Percentiles rank a stretch among this genome's conserved stretches.
Evolutionary conservation across 805 yeast species (phyloP).

Genomic region (Ogataea henricii): DNA sequence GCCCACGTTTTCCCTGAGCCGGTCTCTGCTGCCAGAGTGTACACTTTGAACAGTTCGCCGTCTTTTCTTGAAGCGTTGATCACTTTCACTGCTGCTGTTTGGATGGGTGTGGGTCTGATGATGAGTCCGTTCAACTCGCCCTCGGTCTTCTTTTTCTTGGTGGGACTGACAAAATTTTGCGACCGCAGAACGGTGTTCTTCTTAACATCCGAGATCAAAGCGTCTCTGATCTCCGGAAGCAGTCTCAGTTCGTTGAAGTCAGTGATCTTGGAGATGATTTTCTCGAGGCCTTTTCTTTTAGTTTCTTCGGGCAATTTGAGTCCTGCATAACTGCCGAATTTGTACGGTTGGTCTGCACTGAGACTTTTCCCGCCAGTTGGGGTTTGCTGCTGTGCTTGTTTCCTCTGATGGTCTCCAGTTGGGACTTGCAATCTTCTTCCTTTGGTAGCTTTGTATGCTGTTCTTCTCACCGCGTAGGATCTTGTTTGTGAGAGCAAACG

Average conservation of each 20-base stretch:
- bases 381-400: background rate
- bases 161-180: conserved; percentile 33
- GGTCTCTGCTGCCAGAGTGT: conserved; percentile 91
- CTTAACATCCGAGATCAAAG: conserved; percentile 56
- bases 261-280: conserved; percentile 51
- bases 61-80: conserved; percentile 44
- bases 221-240: conserved; percentile 64
- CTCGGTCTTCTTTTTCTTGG: conserved; percentile 35
- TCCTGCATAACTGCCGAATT: conserved; percentile 53
- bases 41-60: conserved; percentile 51
- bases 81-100: conserved; percentile 68
- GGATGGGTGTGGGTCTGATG: conserved; percentile 76
- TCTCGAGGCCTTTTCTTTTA: conserved; percentile 38
- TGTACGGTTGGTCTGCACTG: conserved; percentile 28
- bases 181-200: conserved; percentile 43
- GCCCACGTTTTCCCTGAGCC: conserved; percentile 98
- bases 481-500: background rate
- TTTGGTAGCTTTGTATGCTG: conserved; percentile 12
- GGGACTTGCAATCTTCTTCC: conserved; percentile 11
- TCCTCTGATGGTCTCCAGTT: background rate
- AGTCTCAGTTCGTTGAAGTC: conserved; percentile 69
- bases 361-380: background rate
- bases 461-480: conserved; percentile 4
- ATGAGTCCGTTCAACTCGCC: conserved; percentile 38
- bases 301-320: conserved; percentile 42